phyloP scores from a whole-genome alignment of 495 filamentous ascomycete genomes.

The Cercophora newfieldiana region DNA sequence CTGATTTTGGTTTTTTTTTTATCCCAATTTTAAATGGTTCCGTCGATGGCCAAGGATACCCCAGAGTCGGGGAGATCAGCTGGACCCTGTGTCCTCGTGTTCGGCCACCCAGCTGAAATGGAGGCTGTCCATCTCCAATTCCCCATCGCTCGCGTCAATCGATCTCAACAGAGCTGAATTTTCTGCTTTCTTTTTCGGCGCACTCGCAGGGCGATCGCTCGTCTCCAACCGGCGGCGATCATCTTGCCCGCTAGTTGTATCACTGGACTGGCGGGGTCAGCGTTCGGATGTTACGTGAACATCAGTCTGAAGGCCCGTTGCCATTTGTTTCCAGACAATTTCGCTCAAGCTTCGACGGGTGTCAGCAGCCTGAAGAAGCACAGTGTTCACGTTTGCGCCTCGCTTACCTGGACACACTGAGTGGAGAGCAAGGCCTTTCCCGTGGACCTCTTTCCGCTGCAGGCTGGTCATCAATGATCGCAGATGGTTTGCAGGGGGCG shows the following conservation, averaged over 20 bases:
- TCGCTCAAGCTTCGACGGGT: not conserved
- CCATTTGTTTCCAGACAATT: not conserved
- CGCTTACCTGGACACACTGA: not conserved
- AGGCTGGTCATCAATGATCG: conserved; percentile 1
- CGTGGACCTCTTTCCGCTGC: not conserved
- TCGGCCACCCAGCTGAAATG: conserved; percentile 1
- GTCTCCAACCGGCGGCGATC: not conserved
- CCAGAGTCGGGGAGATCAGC: not conserved
- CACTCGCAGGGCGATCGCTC: not conserved
- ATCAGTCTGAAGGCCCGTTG: too few relatives aligned
- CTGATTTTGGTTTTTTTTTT: not conserved
- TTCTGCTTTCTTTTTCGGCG: conserved; percentile 11
- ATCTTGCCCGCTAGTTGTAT: not conserved
- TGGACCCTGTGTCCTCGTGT: not conserved
- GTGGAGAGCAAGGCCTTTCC: not conserved
- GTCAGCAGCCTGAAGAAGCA: too few relatives aligned
- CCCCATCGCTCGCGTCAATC: conserved; percentile 6
- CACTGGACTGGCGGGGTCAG: not conserved
- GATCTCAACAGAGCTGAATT: conserved; percentile 1
- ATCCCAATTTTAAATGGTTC: not conserved
- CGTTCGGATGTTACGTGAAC: too few relatives aligned
- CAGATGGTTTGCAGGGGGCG: not conserved
- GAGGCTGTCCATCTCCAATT: not conserved
- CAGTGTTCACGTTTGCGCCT: not conserved
- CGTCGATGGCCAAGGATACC: conserved; percentile 1